Percentiles rank a stretch among this genome's conserved stretches.
Conservation (phyloP, 805 yeast species). For the Saccharomycopsis amapae region DNA sequence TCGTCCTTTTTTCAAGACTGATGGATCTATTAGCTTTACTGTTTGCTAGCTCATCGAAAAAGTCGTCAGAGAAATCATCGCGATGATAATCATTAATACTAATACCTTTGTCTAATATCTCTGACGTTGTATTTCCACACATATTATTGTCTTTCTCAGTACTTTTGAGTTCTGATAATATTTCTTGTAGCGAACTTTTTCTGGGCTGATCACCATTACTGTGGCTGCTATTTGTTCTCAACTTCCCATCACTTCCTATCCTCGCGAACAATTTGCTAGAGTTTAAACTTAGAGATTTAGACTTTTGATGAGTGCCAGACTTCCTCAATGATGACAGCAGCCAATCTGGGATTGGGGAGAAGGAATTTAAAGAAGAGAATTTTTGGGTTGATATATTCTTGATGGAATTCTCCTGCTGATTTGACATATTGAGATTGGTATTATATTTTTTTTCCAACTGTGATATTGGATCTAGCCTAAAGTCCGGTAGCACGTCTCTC, state of each 20-base stretch:
- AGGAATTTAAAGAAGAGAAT: too few species aligned
- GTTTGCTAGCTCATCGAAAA: slow-evolving; percentile 17
- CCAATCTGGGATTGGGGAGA: too few species aligned
- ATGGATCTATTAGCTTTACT: neutral
- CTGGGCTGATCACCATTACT: neutral
- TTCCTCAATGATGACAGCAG: too few species aligned
- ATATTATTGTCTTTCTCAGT: neutral
- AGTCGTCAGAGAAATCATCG: slow-evolving; percentile 15
- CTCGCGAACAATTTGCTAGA: slow-evolving; percentile 11
- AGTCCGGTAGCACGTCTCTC: neutral
- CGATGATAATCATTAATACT: slow-evolving; percentile 11
- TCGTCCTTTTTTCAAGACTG: neutral
- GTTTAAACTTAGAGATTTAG: slow-evolving; percentile 4
- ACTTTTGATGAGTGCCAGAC: too few species aligned
- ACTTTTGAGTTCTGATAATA: slow-evolving; percentile 10
- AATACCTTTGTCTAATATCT: slow-evolving; percentile 18
- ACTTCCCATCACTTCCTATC: neutral
- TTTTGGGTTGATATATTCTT: too few species aligned
- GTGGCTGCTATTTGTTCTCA: neutral
- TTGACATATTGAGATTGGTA: slow-evolving; percentile 12
- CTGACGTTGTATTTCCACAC: slow-evolving; percentile 18
- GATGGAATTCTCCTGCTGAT: too few species aligned
- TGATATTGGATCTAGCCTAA: slow-evolving; percentile 17
- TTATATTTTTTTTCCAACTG: slow-evolving; percentile 19
- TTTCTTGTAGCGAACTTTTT: slow-evolving; percentile 13